phyloP scores from a whole-genome alignment of 2,329 filamentous ascomycete genomes.

The Corniculantispora saksenae region DNA sequence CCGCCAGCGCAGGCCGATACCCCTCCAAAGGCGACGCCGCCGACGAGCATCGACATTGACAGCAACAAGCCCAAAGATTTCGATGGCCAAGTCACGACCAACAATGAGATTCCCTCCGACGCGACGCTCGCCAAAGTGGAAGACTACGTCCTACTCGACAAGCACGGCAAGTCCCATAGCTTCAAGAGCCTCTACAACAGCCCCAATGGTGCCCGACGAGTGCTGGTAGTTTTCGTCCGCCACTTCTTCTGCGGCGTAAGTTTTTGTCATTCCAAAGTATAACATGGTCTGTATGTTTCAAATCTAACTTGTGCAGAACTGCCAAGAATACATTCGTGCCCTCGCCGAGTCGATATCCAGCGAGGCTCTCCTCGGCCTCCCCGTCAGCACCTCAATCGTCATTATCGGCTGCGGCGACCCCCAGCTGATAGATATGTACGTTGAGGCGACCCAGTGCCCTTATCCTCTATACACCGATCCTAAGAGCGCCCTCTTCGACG shows the following conservation, averaged over 20 bases:
- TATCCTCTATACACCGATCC: constrained; percentile 82
- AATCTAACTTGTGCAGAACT: constrained; percentile 54
- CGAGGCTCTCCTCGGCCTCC: constrained; percentile 49
- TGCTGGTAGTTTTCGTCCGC: constrained; percentile 72
- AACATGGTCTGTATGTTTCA: no score
- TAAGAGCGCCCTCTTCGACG: constrained; percentile 63
- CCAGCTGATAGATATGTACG: constrained; percentile 67
- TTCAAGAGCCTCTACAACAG: constrained; percentile 66
- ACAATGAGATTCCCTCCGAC: constrained; percentile 54
- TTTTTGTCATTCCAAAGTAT: constrained; percentile 22
- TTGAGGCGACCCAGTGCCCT: constrained; percentile 60
- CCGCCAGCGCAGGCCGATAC: constrained; percentile 4
- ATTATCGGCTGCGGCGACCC: constrained; percentile 74
- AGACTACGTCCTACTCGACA: constrained; percentile 60
- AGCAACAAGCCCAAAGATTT: constrained; percentile 52
- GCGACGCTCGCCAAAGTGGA: constrained; percentile 54
- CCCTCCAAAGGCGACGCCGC: constrained; percentile 22
- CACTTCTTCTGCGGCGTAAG: constrained; percentile 81
- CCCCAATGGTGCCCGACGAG: constrained; percentile 52
- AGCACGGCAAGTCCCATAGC: constrained; percentile 56
- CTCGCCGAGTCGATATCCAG: constrained; percentile 61
- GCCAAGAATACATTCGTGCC: constrained; percentile 71
- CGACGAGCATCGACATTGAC: constrained; percentile 37
- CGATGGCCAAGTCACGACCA: constrained; percentile 55
- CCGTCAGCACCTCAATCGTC: constrained; percentile 62